Evolutionary conservation across 2,329 filamentous ascomycete species (phyloP).

Genomic region (Calonectria multiphialidica): DNA sequence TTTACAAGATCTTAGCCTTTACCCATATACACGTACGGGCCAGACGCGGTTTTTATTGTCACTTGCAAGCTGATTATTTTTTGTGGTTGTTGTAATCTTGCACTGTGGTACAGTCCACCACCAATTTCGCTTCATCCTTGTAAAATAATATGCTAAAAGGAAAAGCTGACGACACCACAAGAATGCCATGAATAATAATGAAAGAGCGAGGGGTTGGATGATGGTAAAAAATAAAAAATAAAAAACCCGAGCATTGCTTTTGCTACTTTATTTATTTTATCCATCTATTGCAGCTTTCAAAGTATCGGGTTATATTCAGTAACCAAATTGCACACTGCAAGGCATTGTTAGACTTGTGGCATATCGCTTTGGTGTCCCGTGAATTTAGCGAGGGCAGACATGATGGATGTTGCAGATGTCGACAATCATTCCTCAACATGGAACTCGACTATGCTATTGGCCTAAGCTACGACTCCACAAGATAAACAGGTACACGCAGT

Average conservation of each 20-base stretch:
- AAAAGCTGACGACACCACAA: no score
- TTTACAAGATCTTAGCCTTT: neutral
- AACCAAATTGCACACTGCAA: neutral
- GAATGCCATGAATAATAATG: no score
- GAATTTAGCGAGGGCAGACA: neutral
- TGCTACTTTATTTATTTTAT: no score
- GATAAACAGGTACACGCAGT: neutral
- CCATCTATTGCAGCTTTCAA: no score
- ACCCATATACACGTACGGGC: neutral
- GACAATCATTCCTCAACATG: neutral
- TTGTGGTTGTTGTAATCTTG: neutral
- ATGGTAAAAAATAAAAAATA: no score
- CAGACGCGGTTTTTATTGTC: neutral
- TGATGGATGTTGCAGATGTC: neutral
- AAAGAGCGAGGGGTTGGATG: no score
- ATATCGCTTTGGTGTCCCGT: neutral
- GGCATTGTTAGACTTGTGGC: neutral
- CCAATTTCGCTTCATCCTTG: neutral
- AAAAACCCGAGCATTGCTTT: no score
- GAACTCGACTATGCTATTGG: neutral
- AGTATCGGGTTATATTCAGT: no score
- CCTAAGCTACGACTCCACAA: neutral
- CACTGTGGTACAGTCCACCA: neutral
- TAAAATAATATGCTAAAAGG: neutral
- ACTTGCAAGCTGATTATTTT: neutral